phyloP scores from a whole-genome alignment of 805 yeast genomes.

The Saccharomyces cerevisiae region DNA sequence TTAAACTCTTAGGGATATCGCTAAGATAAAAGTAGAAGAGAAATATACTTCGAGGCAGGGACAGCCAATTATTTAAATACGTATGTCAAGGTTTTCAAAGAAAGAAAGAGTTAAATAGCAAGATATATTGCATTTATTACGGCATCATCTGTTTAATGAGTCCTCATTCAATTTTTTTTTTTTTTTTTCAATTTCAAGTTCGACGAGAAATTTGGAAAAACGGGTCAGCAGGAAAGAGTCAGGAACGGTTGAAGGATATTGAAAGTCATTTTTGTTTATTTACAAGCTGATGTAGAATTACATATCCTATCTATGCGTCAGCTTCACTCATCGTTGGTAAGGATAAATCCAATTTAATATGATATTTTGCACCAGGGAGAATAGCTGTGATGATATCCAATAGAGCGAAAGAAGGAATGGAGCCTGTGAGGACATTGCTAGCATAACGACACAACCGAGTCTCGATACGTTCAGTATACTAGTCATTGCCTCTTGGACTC shows the following conservation, averaged over 20 bases:
- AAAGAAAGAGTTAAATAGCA: not conserved
- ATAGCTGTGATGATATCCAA: conserved; percentile 82
- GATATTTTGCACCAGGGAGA: conserved; percentile 68
- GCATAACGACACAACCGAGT: conserved; percentile 66
- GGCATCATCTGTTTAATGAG: not conserved
- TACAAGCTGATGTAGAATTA: not conserved
- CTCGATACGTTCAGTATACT: conserved; percentile 64
- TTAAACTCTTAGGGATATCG: not conserved
- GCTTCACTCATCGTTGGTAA: conserved; percentile 8
- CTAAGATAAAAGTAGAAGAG: not conserved
- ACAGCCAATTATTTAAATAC: not conserved
- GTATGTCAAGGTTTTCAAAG: not conserved
- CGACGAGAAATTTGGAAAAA: not conserved
- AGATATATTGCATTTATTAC: not conserved
- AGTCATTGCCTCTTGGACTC: conserved; percentile 10
- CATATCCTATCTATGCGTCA: not conserved
- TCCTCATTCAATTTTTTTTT: not conserved
- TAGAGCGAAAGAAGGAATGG: conserved; percentile 77
- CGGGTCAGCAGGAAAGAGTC: not conserved
- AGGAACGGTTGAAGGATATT: not conserved
- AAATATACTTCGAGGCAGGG: not conserved
- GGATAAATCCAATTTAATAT: conserved; percentile 62
- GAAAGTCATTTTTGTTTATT: not conserved
- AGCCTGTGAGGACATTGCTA: conserved; percentile 79
- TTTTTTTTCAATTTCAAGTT: not conserved